Conservation (phyloP, 768 basidiomycete species). For the Coprinellus aureogranulatus region DNA sequence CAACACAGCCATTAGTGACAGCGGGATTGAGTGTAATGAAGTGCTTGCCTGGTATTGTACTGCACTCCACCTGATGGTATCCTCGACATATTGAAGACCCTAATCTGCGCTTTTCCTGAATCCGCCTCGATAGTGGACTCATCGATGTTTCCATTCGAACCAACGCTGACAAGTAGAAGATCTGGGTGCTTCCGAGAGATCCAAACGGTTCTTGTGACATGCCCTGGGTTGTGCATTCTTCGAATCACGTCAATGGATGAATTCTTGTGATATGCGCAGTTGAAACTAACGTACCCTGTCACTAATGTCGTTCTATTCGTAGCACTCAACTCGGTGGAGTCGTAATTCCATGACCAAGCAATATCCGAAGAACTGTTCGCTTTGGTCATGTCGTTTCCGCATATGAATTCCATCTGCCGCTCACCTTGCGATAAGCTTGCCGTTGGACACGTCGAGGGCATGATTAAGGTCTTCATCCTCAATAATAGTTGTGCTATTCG, state of each 20-base stretch:
- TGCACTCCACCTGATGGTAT: neutral
- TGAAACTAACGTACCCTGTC: constrained; percentile 1
- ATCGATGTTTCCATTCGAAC: constrained; percentile 6
- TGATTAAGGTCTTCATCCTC: constrained; percentile 1
- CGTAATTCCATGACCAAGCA: constrained; percentile 10
- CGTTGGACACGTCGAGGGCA: constrained; percentile 3
- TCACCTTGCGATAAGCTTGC: constrained; percentile 7
- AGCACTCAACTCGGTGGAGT: neutral
- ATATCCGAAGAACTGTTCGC: constrained; percentile 6
- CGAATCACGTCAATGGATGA: no score
- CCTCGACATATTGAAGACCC: constrained; percentile 3
- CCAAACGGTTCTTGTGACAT: constrained; percentile 3
- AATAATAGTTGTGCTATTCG: neutral
- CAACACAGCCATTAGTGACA: neutral
- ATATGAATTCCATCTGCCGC: neutral
- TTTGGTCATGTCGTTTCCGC: neutral
- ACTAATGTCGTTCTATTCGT: constrained; percentile 2
- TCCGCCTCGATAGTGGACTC: neutral
- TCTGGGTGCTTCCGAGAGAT: constrained; percentile 4
- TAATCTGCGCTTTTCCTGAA: constrained; percentile 6
- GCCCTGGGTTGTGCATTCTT: constrained; percentile 8
- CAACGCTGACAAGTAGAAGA: constrained; percentile 3
- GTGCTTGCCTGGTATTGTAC: neutral
- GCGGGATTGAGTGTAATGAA: neutral
- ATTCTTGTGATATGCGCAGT: neutral